Conservation (phyloP, 2,329 filamentous ascomycete species). For the Sporothrix dimorphospora region DNA sequence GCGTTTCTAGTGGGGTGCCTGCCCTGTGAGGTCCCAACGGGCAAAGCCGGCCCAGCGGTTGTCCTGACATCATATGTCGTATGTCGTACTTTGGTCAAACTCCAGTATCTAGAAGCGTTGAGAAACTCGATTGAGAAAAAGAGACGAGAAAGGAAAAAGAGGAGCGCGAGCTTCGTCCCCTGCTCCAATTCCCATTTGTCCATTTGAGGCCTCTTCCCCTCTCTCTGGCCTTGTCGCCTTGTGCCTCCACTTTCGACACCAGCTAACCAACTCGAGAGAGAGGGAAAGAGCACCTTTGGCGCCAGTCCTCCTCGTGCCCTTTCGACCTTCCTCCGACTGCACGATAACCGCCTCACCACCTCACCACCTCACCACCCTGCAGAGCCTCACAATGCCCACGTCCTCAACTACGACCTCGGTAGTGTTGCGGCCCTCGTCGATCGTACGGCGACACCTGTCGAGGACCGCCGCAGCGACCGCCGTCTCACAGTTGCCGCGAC, state of each 20-base stretch:
- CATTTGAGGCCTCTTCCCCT: constrained; percentile 8
- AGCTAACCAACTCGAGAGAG: constrained; percentile 14
- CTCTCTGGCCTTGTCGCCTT: constrained; percentile 10
- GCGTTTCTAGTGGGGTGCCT: constrained; percentile 15
- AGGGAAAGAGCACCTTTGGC: constrained; percentile 14
- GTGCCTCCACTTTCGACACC: constrained; percentile 13
- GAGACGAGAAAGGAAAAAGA: not conserved
- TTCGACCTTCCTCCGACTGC: not conserved
- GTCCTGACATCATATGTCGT: constrained; percentile 22
- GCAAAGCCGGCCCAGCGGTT: constrained; percentile 14
- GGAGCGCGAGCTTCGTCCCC: constrained; percentile 9
- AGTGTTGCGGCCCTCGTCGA: not conserved
- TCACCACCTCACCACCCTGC: not conserved
- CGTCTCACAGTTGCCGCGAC: constrained; percentile 21
- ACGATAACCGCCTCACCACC: not conserved
- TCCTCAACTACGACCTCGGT: not conserved
- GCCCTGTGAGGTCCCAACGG: constrained; percentile 12
- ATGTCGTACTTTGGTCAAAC: not conserved
- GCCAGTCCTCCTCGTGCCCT: not conserved
- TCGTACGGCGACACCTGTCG: constrained; percentile 9
- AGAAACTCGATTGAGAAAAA: not conserved
- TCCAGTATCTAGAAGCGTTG: not conserved
- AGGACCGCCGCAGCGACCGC: not conserved
- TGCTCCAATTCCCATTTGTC: not conserved
- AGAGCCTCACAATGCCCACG: not conserved